phyloP scores from a whole-genome alignment of 108 stramenopile species.

The Cyclotella kingstonii region DNA sequence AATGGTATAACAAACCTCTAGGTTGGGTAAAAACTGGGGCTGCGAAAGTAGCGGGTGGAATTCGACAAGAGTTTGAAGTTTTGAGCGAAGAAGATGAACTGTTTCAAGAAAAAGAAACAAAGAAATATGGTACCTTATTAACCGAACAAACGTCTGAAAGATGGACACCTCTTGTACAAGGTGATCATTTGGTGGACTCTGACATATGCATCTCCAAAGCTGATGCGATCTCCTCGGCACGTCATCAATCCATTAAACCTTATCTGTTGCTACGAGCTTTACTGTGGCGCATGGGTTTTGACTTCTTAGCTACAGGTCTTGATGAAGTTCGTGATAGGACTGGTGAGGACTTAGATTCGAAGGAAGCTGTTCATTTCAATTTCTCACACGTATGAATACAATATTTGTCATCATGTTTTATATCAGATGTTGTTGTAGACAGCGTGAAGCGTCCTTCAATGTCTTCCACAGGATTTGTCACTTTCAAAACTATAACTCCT shows the following conservation, averaged over 20 bases:
- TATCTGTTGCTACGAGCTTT: conserved; percentile 23
- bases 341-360: background rate
- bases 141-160: conserved; percentile 1
- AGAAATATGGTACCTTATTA: conserved; percentile 8
- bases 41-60: conserved; percentile 25
- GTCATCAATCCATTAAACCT: conserved; percentile 10
- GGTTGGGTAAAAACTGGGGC: conserved; percentile 29
- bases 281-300: conserved; percentile 46
- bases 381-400: no score
- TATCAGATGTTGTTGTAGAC: conserved; percentile 45
- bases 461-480: conserved; percentile 60
- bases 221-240: no score
- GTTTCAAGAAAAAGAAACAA: background rate
- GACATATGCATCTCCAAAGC: background rate
- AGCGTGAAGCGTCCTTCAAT: conserved; percentile 46
- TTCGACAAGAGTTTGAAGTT: conserved; percentile 46
- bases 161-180: conserved; percentile 12
- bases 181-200: conserved; percentile 23
- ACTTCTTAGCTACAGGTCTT: conserved; percentile 39
- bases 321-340: conserved; percentile 36
- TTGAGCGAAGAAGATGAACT: conserved; percentile 31
- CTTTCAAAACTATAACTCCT: conserved; percentile 51
- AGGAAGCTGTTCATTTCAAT: no score
- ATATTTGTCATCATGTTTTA: background rate
- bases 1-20: conserved; percentile 26